Percentiles rank a stretch among this genome's conserved stretches.
phyloP scores from a whole-genome alignment of 176 grass and related monocot genomes.

The Echinochloa phyllopogon region DNA sequence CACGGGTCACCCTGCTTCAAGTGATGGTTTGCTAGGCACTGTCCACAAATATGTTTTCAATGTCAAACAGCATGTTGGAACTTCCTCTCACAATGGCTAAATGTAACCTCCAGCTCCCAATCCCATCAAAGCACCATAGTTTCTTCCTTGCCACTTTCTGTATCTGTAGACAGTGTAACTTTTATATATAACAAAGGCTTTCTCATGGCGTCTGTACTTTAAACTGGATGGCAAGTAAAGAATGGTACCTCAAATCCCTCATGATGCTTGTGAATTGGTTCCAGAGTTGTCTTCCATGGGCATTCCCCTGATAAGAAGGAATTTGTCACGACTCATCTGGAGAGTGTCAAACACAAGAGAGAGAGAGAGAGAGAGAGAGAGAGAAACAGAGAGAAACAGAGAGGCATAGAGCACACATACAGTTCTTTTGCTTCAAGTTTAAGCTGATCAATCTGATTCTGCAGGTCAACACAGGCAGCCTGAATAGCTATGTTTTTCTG shows the following conservation, averaged over 20 bases:
- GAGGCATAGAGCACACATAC: conserved; percentile 28
- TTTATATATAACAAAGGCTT: not conserved
- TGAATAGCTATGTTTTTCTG: conserved; percentile 91
- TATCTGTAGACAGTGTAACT: conserved; percentile 8
- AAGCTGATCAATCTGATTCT: conserved; percentile 74
- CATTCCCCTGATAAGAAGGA: conserved; percentile 54
- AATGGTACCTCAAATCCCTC: conserved; percentile 46
- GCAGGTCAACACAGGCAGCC: conserved; percentile 74
- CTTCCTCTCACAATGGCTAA: not conserved
- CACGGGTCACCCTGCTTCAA: not conserved
- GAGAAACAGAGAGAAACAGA: too few relatives aligned
- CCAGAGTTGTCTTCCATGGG: conserved; percentile 54
- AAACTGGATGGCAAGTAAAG: not conserved
- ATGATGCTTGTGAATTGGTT: conserved; percentile 40
- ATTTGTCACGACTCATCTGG: conserved; percentile 10
- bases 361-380: not conserved
- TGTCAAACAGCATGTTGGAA: not conserved
- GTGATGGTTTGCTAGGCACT: not conserved
- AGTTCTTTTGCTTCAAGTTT: conserved; percentile 76
- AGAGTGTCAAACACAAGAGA: not conserved
- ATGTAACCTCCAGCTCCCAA: conserved; percentile 13
- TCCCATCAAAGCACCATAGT: not conserved
- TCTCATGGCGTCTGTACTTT: not conserved
- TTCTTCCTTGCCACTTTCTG: conserved; percentile 3
- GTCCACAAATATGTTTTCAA: conserved; percentile 11